phyloP scores from a whole-genome alignment of 768 basidiomycete species.

The Xerocomus spinulosus region DNA sequence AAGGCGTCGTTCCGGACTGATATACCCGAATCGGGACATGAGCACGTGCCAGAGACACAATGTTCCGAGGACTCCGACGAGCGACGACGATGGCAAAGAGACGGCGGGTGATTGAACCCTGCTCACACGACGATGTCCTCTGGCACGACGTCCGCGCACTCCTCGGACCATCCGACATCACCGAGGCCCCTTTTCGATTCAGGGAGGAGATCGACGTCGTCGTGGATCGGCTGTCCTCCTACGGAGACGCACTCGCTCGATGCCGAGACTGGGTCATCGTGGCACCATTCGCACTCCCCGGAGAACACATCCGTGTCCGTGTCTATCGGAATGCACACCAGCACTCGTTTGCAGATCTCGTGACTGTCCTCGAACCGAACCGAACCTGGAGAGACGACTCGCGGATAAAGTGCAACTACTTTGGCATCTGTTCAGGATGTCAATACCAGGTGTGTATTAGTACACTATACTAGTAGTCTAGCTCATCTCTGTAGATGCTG shows the following conservation, averaged over 20 bases:
- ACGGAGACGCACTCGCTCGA: slow-evolving; percentile 59
- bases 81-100: background rate
- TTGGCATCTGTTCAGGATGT: slow-evolving; percentile 86
- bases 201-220: slow-evolving; percentile 63
- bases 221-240: slow-evolving; percentile 60
- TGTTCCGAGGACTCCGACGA: background rate
- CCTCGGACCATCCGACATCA: slow-evolving; percentile 40
- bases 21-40: background rate
- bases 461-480: too few species aligned
- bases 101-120: slow-evolving; percentile 41
- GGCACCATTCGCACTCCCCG: slow-evolving; percentile 80
- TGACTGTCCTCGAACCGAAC: slow-evolving; percentile 64
- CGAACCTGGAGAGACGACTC: slow-evolving; percentile 60
- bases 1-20: background rate
- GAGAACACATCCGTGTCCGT: slow-evolving; percentile 69
- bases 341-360: slow-evolving; percentile 71
- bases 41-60: background rate
- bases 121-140: slow-evolving; percentile 70
- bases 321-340: slow-evolving; percentile 68
- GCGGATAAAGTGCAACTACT: slow-evolving; percentile 77
- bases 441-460: slow-evolving; percentile 98
- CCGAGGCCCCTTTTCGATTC: slow-evolving; percentile 54
- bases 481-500: too few species aligned
- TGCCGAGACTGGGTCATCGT: slow-evolving; percentile 73
- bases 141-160: slow-evolving; percentile 65